These are phyloP conservation scores for Kodamaea hsintzibuensis DNA, from an alignment of 805 yeast species.

Conservation along the genomic window DNA sequence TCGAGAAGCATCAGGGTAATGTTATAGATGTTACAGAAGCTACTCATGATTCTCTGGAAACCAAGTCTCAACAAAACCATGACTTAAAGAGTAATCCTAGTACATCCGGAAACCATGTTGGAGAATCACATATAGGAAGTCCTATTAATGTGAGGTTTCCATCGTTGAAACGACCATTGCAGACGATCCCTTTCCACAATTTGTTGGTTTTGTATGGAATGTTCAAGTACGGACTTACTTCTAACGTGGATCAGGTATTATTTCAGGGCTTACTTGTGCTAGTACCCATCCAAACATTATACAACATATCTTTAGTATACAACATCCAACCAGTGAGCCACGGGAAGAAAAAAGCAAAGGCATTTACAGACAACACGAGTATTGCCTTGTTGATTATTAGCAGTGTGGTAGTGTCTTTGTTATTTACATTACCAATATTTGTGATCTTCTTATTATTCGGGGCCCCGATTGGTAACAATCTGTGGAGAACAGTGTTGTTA, in stretches of 20 bases:
- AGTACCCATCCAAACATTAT: constrained; percentile 23
- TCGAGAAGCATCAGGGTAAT: constrained; percentile 11
- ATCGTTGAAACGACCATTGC: constrained; percentile 12
- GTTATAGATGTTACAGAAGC: constrained; percentile 9
- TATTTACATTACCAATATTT: constrained; percentile 41
- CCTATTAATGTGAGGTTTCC: constrained; percentile 13
- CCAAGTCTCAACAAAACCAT: background rate
- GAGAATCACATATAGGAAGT: background rate
- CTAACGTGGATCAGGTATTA: constrained; percentile 23
- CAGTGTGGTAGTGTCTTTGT: constrained; percentile 30
- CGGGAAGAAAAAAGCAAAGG: constrained; percentile 3
- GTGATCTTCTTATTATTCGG: constrained; percentile 63
- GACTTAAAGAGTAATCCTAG: background rate
- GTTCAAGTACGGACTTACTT: constrained; percentile 32
- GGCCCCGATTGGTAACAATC: constrained; percentile 65
- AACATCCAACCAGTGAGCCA: background rate
- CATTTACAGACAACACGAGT: constrained; percentile 8
- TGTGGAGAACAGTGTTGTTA: constrained; percentile 52
- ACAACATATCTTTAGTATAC: constrained; percentile 15
- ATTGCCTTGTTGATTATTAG: constrained; percentile 18
- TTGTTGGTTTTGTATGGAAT: constrained; percentile 26
- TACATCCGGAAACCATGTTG: background rate
- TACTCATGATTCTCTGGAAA: background rate
- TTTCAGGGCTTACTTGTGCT: constrained; percentile 27
- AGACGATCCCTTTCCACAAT: constrained; percentile 32